Percentiles rank a stretch among this genome's conserved stretches.
phyloP scores from a whole-genome alignment of 768 basidiomycete species.

The Cantharellus anzutake region DNA sequence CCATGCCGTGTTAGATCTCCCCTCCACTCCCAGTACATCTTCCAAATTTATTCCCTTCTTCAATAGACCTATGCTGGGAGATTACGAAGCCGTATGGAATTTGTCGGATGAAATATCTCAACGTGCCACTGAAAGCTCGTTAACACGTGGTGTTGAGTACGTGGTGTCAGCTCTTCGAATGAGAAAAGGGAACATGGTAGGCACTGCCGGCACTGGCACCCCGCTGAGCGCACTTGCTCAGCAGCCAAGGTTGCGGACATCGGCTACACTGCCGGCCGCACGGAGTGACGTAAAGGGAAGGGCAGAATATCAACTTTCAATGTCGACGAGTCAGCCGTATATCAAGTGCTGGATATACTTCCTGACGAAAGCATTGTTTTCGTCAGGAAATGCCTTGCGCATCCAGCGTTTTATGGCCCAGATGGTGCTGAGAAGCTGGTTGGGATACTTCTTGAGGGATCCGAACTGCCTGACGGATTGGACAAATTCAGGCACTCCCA shows the following conservation, averaged over 20 bases:
- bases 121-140: not conserved
- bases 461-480: slow-evolving; percentile 25
- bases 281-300: not conserved
- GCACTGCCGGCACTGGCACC: not conserved
- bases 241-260: too few species aligned
- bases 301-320: not conserved
- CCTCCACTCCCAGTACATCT: not conserved
- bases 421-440: slow-evolving; percentile 36
- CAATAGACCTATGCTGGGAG: slow-evolving; percentile 43
- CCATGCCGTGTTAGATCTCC: not conserved
- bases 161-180: slow-evolving; percentile 13
- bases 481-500: slow-evolving; percentile 7
- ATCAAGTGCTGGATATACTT: slow-evolving; percentile 59
- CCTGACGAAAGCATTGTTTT: slow-evolving; percentile 40
- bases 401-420: slow-evolving; percentile 31
- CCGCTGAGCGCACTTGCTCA: slow-evolving; percentile 11
- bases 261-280: not conserved
- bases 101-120: slow-evolving; percentile 31
- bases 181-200: slow-evolving; percentile 24
- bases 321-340: slow-evolving; percentile 15
- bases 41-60: slow-evolving; percentile 24
- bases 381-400: slow-evolving; percentile 35
- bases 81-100: slow-evolving; percentile 53
- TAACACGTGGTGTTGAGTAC: not conserved
- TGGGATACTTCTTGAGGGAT: slow-evolving; percentile 57